A percentile compares a stretch with the other conserved stretches of the same genome.
Conservation (phyloP, 2,329 filamentous ascomycete genomes). For the Massarina eburnea region DNA sequence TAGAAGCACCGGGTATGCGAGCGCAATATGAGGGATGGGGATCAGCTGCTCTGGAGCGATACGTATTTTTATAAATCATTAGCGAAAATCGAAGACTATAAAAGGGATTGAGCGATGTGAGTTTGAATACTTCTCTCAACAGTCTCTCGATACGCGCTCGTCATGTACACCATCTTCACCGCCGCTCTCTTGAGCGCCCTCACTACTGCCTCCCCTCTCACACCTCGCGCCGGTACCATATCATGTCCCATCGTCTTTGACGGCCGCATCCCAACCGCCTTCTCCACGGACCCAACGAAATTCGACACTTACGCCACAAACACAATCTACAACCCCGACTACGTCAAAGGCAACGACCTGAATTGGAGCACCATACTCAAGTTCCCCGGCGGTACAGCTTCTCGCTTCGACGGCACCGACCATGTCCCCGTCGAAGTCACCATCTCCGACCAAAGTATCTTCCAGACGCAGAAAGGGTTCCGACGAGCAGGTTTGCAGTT, state of each 20-base stretch:
- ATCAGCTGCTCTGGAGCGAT: conserved; percentile 2
- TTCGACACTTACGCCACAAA: conserved; percentile 38
- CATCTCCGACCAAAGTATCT: conserved; percentile 62
- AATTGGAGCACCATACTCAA: conserved; percentile 55
- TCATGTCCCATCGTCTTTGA: conserved; percentile 43
- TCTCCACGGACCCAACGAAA: conserved; percentile 21
- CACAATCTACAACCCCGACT: conserved; percentile 54
- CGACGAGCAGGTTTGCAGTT: conserved; percentile 60
- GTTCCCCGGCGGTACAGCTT: conserved; percentile 47
- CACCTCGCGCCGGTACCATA: conserved; percentile 16
- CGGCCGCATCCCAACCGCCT: conserved; percentile 34
- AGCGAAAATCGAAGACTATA: conserved; percentile 14
- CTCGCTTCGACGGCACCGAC: conserved; percentile 50
- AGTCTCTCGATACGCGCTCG: background rate
- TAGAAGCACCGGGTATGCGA: conserved; percentile 13
- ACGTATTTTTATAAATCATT: background rate
- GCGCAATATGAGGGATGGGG: conserved; percentile 10
- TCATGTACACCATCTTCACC: conserved; percentile 28
- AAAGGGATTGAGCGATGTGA: conserved; percentile 1
- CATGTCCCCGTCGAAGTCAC: conserved; percentile 56
- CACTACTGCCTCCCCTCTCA: conserved; percentile 11
- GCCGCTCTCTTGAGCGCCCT: conserved; percentile 24
- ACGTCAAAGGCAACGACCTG: conserved; percentile 56
- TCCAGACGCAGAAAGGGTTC: conserved; percentile 62
- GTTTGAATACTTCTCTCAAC: background rate